Evolutionary conservation across 2,329 filamentous ascomycete genomes (phyloP), one percentile per base, ranked within the genome.

Genomic region (Phyllosticta citriasiana): DNA sequence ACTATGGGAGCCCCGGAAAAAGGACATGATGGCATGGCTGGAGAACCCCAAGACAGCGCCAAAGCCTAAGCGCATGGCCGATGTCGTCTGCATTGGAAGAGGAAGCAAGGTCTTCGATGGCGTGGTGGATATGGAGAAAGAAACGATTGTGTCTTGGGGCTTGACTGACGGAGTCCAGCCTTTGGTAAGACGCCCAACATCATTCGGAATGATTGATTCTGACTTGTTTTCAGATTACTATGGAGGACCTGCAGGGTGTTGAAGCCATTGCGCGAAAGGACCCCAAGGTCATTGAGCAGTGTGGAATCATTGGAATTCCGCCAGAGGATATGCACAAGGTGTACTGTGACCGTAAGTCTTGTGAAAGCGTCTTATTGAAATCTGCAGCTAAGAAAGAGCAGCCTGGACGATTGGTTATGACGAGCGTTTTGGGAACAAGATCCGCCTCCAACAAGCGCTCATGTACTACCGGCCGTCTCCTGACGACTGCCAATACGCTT

Each of bases 321-420:
- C 81, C 81, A 61, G 82, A 88, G 66, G 89, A 96, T 63, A 96
- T 97, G 92, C 79, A 94, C 79, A 96, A 96, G 76, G 89, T 97
- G 55, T 96, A 95, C 78, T 96, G 91, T 74, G 92, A 97, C 72
- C 91, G 84, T 82, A 72, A 75, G 82, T 80, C 40, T 24, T 7
- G 2, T 8, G 55, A 25, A 16, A 9, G 2, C 3, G 1, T 16
- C 0, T 22, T 7, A 1, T 33, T 4, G 27, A 22, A 26, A 3
- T 12, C 8, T 2, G 53, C 4, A n/a, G 54, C 66, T 69, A 30
- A 72, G 25, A 19, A 12, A 53, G 57, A 40, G 57, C 64, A 85
- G 83, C 90, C 10, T 97, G 92, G 92, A 96, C 92, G 0, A 96
- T 97, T 73, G 92, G 92, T 56, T 96, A 91, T 71, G 92, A 97